These are phyloP conservation scores for Grigorovia transvaalensis DNA, from an alignment of 805 yeast species.

Conservation along the genomic window DNA sequence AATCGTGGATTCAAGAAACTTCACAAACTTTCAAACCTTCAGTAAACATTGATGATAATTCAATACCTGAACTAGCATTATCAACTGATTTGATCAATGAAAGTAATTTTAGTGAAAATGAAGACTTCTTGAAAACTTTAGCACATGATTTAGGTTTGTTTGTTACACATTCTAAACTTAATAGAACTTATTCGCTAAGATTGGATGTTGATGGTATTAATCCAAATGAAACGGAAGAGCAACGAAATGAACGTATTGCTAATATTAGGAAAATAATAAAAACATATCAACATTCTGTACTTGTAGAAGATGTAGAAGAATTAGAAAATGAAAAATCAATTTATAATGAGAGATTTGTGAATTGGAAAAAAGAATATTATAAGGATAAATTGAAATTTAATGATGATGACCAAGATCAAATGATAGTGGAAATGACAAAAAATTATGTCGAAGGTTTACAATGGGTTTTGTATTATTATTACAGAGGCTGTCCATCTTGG, in stretches of 20 bases:
- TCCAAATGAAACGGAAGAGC: conserved; percentile 58
- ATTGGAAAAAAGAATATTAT: conserved; percentile 84
- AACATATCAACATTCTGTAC: conserved; percentile 50
- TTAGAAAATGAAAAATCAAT: conserved; percentile 43
- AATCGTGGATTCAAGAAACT: conserved; percentile 37
- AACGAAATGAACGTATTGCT: conserved; percentile 41
- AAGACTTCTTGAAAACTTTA: conserved; percentile 52
- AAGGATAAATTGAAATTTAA: conserved; percentile 66
- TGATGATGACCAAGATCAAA: conserved; percentile 48
- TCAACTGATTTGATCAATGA: conserved; percentile 27
- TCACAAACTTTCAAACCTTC: conserved; percentile 16
- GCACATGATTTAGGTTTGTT: conserved; percentile 59
- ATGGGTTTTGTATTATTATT: conserved; percentile 91
- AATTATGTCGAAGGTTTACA: conserved; percentile 91
- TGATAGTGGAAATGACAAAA: conserved; percentile 53
- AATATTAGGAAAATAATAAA: conserved; percentile 47
- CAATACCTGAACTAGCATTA: conserved; percentile 29
- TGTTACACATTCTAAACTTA: conserved; percentile 51
- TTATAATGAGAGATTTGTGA: conserved; percentile 61
- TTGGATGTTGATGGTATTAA: conserved; percentile 67
- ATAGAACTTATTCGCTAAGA: conserved; percentile 46
- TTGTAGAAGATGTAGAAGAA: conserved; percentile 47
- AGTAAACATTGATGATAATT: conserved; percentile 33
- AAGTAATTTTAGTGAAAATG: conserved; percentile 31
- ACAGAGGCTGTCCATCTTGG: conserved; percentile 90